These are phyloP conservation scores for Eucalyptus pauciflora DNA, from an alignment of 345 rosid species.

Conservation along the genomic window DNA sequence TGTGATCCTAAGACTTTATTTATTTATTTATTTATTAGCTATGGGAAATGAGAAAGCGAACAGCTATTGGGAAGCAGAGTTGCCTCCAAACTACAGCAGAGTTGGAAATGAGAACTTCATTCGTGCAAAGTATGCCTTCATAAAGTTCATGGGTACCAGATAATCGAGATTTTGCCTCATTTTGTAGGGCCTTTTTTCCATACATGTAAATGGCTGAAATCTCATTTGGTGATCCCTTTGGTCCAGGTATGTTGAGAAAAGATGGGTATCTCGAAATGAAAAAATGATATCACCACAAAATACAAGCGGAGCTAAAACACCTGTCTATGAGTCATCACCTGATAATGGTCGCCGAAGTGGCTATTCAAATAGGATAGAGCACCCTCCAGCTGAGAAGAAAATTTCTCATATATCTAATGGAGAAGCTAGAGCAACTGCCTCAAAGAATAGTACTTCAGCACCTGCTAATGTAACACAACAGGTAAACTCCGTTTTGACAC, in stretches of 20 bases:
- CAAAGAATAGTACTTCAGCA: constrained; percentile 2
- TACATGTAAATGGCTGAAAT: background rate
- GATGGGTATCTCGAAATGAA: constrained; percentile 53
- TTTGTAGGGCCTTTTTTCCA: background rate
- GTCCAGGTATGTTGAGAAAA: constrained; percentile 59
- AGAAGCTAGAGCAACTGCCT: background rate
- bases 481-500: constrained; percentile 2
- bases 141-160: constrained; percentile 1
- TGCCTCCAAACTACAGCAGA: constrained; percentile 70
- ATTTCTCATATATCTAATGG: background rate
- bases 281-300: constrained; percentile 17
- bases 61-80: constrained; percentile 87
- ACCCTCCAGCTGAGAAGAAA: constrained; percentile 11
- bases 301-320: constrained; percentile 9
- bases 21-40: constrained; percentile 23
- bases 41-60: constrained; percentile 80
- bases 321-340: background rate
- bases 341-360: background rate
- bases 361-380: constrained; percentile 1
- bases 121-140: constrained; percentile 64
- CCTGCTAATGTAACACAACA: constrained; percentile 9
- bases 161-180: background rate
- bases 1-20: background rate
- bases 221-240: background rate
- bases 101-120: constrained; percentile 68